Conservation (phyloP, 208 protist genomes). For the Trypanosoma platydactyli region DNA sequence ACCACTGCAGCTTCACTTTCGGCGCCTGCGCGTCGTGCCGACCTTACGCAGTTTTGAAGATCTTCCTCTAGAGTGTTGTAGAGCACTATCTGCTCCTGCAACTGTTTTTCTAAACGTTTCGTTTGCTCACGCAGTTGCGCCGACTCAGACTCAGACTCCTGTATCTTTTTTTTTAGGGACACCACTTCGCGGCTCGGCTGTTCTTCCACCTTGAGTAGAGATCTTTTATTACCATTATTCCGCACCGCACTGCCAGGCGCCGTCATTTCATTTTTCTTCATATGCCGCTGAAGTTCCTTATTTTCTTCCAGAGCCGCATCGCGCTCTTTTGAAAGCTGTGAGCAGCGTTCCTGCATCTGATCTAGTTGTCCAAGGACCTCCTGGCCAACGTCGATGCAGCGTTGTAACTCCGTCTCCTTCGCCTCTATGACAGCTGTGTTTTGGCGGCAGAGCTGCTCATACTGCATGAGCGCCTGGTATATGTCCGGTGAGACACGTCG, state of each 20-base stretch:
- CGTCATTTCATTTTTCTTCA: neutral
- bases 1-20: conserved; percentile 21
- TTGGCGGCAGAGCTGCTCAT: conserved; percentile 34
- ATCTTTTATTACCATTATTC: too few species aligned
- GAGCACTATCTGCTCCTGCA: conserved; percentile 19
- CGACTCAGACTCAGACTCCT: neutral
- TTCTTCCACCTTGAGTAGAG: too few species aligned
- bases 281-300: conserved; percentile 2
- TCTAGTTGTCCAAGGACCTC: conserved; percentile 75
- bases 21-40: conserved; percentile 7
- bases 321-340: conserved; percentile 50
- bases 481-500: conserved; percentile 19
- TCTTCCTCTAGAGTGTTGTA: conserved; percentile 20
- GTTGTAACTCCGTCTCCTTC: conserved; percentile 70
- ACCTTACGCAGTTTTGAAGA: conserved; percentile 7
- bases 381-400: conserved; percentile 76
- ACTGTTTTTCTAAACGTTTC: conserved; percentile 5
- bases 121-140: neutral
- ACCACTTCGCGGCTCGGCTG: neutral
- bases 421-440: conserved; percentile 37
- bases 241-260: neutral
- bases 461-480: conserved; percentile 45
- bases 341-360: conserved; percentile 49
- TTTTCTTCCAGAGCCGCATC: conserved; percentile 27
- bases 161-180: neutral